Percentiles rank a stretch among this genome's conserved stretches.
Conservation (phyloP, 441 rosid genomes). For the Monsonia emarginata region DNA sequence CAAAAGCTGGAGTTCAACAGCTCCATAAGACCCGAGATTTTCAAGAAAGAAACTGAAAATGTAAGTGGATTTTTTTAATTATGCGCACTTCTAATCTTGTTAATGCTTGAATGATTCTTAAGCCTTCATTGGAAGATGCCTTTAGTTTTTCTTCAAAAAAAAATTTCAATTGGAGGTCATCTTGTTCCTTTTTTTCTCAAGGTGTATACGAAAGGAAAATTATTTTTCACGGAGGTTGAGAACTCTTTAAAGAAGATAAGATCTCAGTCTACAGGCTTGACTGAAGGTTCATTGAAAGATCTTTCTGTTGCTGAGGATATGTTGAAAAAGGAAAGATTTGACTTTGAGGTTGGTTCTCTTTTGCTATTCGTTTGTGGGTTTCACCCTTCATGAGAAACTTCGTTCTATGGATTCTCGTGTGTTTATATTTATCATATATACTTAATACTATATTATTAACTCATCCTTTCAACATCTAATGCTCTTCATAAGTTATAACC, state of each 20-base stretch:
- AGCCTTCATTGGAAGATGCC: conserved; percentile 1
- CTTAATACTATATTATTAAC: too few relatives aligned
- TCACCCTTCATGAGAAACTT: not conserved
- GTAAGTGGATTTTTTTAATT: conserved; percentile 32
- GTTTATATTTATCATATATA: not conserved
- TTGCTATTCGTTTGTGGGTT: not conserved
- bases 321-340: conserved; percentile 46
- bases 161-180: conserved; percentile 9
- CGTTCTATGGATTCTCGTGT: not conserved
- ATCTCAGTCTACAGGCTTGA: conserved; percentile 35
- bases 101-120: conserved; percentile 14
- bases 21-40: conserved; percentile 42
- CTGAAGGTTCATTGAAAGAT: conserved; percentile 31
- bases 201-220: conserved; percentile 55
- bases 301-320: conserved; percentile 57
- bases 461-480: too few relatives aligned
- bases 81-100: not conserved
- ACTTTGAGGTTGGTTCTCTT: conserved; percentile 56
- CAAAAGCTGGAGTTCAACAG: conserved; percentile 50
- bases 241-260: conserved; percentile 42
- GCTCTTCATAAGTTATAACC: not conserved
- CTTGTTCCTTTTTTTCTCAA: conserved; percentile 21
- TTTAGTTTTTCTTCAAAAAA: not conserved
- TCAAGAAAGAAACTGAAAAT: conserved; percentile 43
- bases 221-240: conserved; percentile 49